Base-by-base conservation (phyloP, 345 rosid genomes). In the Viola odorata region DNA sequence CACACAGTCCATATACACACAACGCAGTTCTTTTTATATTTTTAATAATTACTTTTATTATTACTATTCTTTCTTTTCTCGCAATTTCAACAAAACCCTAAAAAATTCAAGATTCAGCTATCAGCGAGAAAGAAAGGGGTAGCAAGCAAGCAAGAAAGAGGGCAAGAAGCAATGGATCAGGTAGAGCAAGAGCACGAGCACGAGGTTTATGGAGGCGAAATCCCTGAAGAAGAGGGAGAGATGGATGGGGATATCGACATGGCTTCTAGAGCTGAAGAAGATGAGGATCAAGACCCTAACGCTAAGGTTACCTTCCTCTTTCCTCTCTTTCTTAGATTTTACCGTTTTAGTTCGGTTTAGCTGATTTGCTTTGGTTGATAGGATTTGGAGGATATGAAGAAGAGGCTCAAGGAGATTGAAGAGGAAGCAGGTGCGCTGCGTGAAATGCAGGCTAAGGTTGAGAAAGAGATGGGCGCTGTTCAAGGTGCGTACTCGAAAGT, bases 331-430 rank as follows among this genome's bases (percentile, higher is more conserved):
- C 56, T 57, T 53, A 7, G 59, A 12, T 15, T 52, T 55, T 13
- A 2, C 54, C 42, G n/a, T 50, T 12, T 45, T 50, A 38, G 37
- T 55, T 63, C 15, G 32, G 23, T 51, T 14, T 61, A 12, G n/a
- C 14, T 23, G 23, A 12, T 4, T 8, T 63, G 47, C 11, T 53
- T 39, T n/a, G 42, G 10, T 54, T 37, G 13, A 14, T 49, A 94
- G 99, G 99, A 94, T 10, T 79, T 94, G 80, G 99, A 94, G 82
- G 97, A 94, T 47, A 94, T 90, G 99, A 94, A 88, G 84, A 94
- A 79, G 72, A 82, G 99, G 60, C 79, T 94, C 62, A 90, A 85
- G 74, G 97, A 94, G 81, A 94, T 94, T 55, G 97, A 94, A 57
- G 97, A 94, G 60, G 99, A 94, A 80, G 97, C 99, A 38, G 86